Percentiles rank a stretch among this genome's conserved stretches.
These are phyloP conservation scores for Talaromyces thailandensis DNA, from an alignment of 495 filamentous ascomycete genomes.

Conservation along the genomic window DNA sequence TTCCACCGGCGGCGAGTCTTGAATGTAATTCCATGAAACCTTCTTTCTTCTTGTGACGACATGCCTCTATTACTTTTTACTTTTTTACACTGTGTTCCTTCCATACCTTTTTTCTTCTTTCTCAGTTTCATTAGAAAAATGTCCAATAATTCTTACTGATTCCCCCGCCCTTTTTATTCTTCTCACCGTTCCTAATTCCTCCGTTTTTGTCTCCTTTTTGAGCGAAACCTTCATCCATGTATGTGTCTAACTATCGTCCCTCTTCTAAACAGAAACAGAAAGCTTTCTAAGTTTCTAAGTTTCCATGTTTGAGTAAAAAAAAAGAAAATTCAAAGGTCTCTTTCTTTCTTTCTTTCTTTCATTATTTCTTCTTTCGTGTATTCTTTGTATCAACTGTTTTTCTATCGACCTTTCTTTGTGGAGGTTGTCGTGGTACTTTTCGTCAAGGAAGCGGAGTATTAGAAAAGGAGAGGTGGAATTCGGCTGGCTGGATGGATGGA, in stretches of 20 bases:
- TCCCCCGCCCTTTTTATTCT: neutral
- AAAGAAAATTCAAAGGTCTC: neutral
- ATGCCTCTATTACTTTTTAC: constrained; percentile 7
- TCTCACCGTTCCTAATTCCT: neutral
- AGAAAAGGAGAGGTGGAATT: neutral
- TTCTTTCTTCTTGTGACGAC: constrained; percentile 8
- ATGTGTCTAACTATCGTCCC: neutral
- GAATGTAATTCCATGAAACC: constrained; percentile 3
- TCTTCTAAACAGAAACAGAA: neutral
- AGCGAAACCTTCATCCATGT: neutral
- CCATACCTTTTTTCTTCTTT: neutral
- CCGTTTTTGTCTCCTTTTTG: constrained; percentile 4
- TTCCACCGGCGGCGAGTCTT: constrained; percentile 4
- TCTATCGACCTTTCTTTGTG: neutral
- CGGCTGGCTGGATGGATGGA: neutral
- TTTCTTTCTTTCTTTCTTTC: neutral
- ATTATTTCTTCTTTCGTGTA: neutral
- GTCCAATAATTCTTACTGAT: neutral
- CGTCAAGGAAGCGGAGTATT: neutral
- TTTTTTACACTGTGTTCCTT: constrained; percentile 4
- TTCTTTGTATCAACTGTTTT: neutral
- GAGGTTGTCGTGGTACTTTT: no score
- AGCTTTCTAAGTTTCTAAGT: neutral
- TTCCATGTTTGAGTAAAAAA: neutral
- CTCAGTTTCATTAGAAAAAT: constrained; percentile 7